Evolutionary conservation across 192 early-diverging fungal genomes (phyloP), one percentile per base, ranked within the genome.

Genomic region (Coemansia sp.): DNA sequence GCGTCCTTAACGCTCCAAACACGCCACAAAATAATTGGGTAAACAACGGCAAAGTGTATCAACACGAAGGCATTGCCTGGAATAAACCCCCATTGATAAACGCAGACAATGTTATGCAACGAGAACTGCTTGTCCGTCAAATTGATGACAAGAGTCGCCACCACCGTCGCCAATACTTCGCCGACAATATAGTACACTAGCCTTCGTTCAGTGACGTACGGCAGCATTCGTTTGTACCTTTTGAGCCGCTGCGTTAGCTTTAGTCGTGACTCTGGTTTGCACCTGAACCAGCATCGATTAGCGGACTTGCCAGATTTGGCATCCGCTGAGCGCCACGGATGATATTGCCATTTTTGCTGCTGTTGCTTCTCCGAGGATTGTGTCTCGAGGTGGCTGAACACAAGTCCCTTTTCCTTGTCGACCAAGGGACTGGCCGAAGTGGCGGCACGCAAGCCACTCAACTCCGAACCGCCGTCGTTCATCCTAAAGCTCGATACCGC

Each of bases 1-100:
- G 86, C 86, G 62, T 89, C 88, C 11, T 85, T 69, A 63, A 69
- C 46, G 0, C 68, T 63, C 62, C 74, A 76, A n/a, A 86, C 69
- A n/a, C 78, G 76, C 65, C 75, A 82, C 15, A 84, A 72, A 44
- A 88, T 64, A 10, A 79, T 39, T 0, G 88, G 88, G 10, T 78
- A 78, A n/a, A 85, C 57, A 3, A 83, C 19, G 32, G 85, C 80
- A 17, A 85, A 72, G 65, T 84, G 88, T 27, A 75, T 7, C 23
- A 73, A 37, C 1, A 75, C 64, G 5, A 75, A 60, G 19, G 57
- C 70, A 5, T 63, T 72, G 19, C 44, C 48, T 3, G 70, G 67
- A 12, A 73, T 19, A 27, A 81, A 73, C 0, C 78, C 78, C 73
- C 70, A 73, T 39, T 53, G 48, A n/a, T 73, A 64, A 2, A 37